Conservation (phyloP, 164 flowering plant genomes). For the Liquidambar formosana region DNA sequence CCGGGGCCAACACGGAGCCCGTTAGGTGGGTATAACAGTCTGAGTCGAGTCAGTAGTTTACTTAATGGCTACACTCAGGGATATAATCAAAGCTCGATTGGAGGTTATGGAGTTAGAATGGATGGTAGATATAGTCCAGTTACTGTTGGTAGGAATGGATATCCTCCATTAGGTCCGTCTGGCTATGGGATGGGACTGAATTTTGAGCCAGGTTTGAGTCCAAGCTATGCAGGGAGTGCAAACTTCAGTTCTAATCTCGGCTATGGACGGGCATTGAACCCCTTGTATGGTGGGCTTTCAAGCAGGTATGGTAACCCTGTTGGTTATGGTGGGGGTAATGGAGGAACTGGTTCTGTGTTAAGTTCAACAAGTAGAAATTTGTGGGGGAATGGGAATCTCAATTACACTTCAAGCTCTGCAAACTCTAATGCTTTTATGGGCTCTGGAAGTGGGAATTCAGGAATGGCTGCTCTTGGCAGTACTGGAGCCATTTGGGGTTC, state of each 20-base stretch:
- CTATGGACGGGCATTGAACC: constrained; percentile 52
- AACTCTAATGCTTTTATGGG: constrained; percentile 38
- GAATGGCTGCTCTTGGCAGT: constrained; percentile 42
- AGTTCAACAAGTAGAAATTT: constrained; percentile 45
- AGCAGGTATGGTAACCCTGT: constrained; percentile 44
- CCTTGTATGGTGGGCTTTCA: constrained; percentile 44
- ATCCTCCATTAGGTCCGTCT: constrained; percentile 51
- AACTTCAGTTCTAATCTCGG: constrained; percentile 42
- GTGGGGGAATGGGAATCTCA: constrained; percentile 62
- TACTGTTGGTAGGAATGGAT: constrained; percentile 56
- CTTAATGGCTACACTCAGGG: constrained; percentile 64
- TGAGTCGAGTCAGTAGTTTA: constrained; percentile 56
- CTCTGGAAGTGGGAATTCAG: constrained; percentile 49
- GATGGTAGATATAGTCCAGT: constrained; percentile 78
- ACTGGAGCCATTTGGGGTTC: constrained; percentile 64
- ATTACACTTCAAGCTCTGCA: constrained; percentile 35
- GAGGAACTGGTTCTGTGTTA: constrained; percentile 44
- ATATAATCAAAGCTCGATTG: constrained; percentile 48
- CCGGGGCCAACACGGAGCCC: constrained; percentile 66
- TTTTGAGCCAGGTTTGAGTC: constrained; percentile 59
- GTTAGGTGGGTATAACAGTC: constrained; percentile 48
- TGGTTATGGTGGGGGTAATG: constrained; percentile 46
- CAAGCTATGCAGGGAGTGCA: constrained; percentile 43
- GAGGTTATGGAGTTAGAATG: constrained; percentile 61
- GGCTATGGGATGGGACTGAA: constrained; percentile 54